A percentile compares a stretch with the other conserved stretches of the same genome.
phyloP scores from a whole-genome alignment of 805 yeast genomes.

The Allodekkera sacchari region DNA sequence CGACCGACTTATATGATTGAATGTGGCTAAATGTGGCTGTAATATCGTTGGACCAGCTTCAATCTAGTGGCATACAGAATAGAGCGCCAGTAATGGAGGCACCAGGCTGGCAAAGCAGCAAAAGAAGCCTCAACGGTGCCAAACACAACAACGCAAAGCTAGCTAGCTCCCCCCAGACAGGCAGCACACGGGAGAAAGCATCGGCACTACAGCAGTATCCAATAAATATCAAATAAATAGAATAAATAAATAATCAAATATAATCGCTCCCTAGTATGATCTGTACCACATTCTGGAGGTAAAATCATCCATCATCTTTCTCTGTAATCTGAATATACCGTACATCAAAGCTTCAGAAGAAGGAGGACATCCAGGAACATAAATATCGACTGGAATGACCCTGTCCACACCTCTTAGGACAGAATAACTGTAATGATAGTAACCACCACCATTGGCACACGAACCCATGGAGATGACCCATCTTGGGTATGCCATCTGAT shows the following conservation, averaged over 20 bases:
- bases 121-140: no score
- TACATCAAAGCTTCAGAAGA: conserved; percentile 87
- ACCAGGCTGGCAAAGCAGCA: no score
- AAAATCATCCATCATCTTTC: conserved; percentile 79
- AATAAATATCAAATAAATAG: not conserved
- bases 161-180: not conserved
- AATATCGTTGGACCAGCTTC: no score
- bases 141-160: no score
- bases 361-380: conserved; percentile 92
- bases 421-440: conserved; percentile 81
- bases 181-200: not conserved
- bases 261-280: conserved; percentile 21
- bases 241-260: conserved; percentile 5
- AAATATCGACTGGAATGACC: conserved; percentile 80
- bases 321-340: conserved; percentile 82
- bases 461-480: conserved; percentile 95
- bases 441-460: conserved; percentile 92
- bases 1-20: no score
- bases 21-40: no score
- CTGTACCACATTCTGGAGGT: conserved; percentile 85
- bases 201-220: not conserved
- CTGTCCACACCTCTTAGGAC: conserved; percentile 90
- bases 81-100: no score
- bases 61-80: no score
- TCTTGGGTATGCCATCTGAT: conserved; percentile 91